These are phyloP conservation scores for Corylus americana DNA, from an alignment of 306 rosid species.

Conservation along the genomic window DNA sequence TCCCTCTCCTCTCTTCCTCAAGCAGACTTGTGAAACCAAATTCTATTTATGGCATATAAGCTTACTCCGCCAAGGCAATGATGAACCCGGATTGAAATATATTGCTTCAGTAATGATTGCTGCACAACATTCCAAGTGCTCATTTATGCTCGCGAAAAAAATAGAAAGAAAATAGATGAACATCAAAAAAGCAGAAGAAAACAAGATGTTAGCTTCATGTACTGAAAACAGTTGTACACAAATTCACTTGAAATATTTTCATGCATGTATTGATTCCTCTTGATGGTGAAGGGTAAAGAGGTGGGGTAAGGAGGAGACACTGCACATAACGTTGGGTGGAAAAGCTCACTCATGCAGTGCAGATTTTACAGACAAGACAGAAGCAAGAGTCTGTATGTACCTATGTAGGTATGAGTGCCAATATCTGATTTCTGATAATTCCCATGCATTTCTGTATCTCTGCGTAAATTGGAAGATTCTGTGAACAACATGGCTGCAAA, in stretches of 20 bases:
- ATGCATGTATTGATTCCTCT: neutral
- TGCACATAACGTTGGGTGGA: neutral
- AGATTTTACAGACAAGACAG: conserved; percentile 25
- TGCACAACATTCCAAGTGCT: neutral
- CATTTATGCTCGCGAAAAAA: neutral
- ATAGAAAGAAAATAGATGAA: neutral
- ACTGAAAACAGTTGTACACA: neutral
- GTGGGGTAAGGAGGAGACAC: neutral
- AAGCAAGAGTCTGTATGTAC: conserved; percentile 22
- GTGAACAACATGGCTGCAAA: conserved; percentile 74
- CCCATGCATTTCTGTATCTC: conserved; percentile 96
- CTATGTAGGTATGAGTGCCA: conserved; percentile 84
- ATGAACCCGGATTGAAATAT: neutral
- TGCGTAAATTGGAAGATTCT: conserved; percentile 70
- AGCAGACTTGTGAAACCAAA: neutral
- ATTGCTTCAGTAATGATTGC: neutral
- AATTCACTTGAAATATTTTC: neutral
- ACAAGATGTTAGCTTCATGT: neutral
- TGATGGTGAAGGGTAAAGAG: neutral
- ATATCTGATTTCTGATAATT: conserved; percentile 83
- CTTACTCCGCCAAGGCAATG: neutral
- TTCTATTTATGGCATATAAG: neutral
- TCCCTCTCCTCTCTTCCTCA: neutral
- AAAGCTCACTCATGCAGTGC: neutral
- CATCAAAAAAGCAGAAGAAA: neutral